Base-by-base conservation (phyloP, 352 stramenopile species). In the Phytophthora megakarya region DNA sequence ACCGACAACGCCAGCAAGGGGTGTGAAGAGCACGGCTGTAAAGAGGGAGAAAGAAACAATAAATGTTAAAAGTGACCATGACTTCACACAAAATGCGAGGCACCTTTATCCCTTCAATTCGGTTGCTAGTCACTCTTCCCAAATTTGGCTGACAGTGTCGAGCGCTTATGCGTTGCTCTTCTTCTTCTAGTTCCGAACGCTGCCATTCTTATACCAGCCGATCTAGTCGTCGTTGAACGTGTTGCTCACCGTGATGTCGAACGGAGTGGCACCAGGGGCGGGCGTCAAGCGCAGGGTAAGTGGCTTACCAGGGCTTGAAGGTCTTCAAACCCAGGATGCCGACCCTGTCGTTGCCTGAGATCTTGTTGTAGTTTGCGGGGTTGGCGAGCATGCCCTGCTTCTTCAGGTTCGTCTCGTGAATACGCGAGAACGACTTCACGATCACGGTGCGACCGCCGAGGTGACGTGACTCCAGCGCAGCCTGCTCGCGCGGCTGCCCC, bases 331-430 rank as follows among this genome's bases (percentile, higher is more conserved):
- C 91, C 28, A 97, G 32, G 58, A 97, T 97, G 65, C 85, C 86
- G 49, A 97, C 79, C 83, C 93, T 96, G 85, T 97, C 90, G 61
- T 92, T 93, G 52, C 91, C 92, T 32, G 78, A 88, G 72, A 98
- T 96, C 75, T 89, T 88, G 76, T 97, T 89, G 70, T 98, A 98
- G 83, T 98, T 91, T 15, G 81, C 74, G 42, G 90, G 89, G 85
- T 97, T 90, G 21, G 84, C 89, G 71, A 98, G 85, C 90, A 98
- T 97, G 66, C 92, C 92, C 77, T 98, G 92, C 88, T 98, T 98
- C 89, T 98, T 98, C 70, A 98, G 73, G 81, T 98, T 98, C 28
- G 92, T 98, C 80, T 98, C 92, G 83, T 98, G 92, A 69, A 98
- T 98, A 75, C 92, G 89, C 40, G 92, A 91, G 68, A 98, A 98